Evolutionary conservation across 495 filamentous ascomycete genomes (phyloP).

Genomic region (Parmelia sp.): DNA sequence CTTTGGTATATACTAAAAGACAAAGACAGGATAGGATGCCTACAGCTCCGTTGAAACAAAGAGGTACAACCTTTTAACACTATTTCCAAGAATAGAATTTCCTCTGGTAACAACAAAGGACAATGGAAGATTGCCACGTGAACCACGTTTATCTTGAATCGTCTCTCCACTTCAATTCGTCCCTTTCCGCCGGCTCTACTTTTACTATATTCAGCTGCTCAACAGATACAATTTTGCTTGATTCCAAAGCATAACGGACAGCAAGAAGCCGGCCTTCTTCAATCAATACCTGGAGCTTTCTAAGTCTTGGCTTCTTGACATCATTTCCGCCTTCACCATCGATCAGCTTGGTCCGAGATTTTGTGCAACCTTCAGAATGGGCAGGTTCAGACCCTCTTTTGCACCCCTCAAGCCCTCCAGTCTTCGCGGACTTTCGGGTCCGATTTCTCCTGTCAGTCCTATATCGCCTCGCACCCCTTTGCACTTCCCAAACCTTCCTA

Average conservation of each 20-base stretch:
- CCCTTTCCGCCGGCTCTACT: neutral
- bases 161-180: neutral
- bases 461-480: conserved; percentile 6
- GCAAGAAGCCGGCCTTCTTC: conserved; percentile 6
- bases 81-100: neutral
- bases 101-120: neutral
- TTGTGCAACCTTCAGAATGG: neutral
- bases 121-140: neutral
- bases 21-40: neutral
- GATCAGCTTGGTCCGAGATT: neutral
- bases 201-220: neutral
- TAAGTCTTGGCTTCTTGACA: neutral
- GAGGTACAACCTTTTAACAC: neutral
- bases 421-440: conserved; percentile 15
- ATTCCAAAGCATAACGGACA: neutral
- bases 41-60: neutral
- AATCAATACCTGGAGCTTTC: neutral
- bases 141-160: neutral
- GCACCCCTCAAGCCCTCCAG: conserved; percentile 17
- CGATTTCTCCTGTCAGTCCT: conserved; percentile 19
- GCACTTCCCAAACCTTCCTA: conserved; percentile 10
- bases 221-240: neutral
- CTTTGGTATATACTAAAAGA: neutral
- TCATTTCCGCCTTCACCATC: neutral
- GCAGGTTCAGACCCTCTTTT: conserved; percentile 4